A percentile compares a stretch with the other conserved stretches of the same genome.
Conservation (phyloP, 2,329 filamentous ascomycete species). For the Fusarium falciforme region DNA sequence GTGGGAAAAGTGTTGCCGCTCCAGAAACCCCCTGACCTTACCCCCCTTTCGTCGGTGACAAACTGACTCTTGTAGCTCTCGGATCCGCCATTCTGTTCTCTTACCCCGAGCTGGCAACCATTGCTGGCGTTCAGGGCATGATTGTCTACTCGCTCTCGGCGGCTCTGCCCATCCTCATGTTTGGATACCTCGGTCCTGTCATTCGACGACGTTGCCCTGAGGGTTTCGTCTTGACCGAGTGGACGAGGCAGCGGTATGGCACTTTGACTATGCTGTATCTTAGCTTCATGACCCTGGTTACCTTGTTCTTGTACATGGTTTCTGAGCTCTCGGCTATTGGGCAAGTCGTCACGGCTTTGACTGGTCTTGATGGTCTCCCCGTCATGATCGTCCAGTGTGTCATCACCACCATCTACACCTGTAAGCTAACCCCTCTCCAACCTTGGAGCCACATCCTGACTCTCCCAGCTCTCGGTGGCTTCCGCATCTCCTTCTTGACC, state of each 20-base stretch:
- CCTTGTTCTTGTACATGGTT: slow-evolving; percentile 89
- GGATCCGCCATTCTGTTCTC: slow-evolving; percentile 87
- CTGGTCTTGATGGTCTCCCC: slow-evolving; percentile 78
- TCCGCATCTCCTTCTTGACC: slow-evolving; percentile 85
- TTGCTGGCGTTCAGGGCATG: slow-evolving; percentile 82
- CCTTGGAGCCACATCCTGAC: background rate
- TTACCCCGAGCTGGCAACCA: slow-evolving; percentile 83
- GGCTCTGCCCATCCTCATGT: slow-evolving; percentile 77
- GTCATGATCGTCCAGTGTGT: slow-evolving; percentile 81
- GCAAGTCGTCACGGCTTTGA: slow-evolving; percentile 80
- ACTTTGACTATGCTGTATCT: slow-evolving; percentile 76
- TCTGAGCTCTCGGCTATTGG: slow-evolving; percentile 84
- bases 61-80: slow-evolving; percentile 72
- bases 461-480: slow-evolving; percentile 77
- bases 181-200: slow-evolving; percentile 79
- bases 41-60: slow-evolving; percentile 35
- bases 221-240: slow-evolving; percentile 86
- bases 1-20: slow-evolving; percentile 98
- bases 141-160: slow-evolving; percentile 81
- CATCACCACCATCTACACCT: slow-evolving; percentile 86
- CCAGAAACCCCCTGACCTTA: slow-evolving; percentile 52
- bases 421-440: slow-evolving; percentile 55
- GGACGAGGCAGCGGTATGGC: slow-evolving; percentile 84
- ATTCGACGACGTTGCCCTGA: slow-evolving; percentile 84
- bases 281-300: slow-evolving; percentile 81